These are phyloP conservation scores for Leptosphaerulina australis DNA, from an alignment of 2,329 filamentous ascomycete species.

Conservation along the genomic window DNA sequence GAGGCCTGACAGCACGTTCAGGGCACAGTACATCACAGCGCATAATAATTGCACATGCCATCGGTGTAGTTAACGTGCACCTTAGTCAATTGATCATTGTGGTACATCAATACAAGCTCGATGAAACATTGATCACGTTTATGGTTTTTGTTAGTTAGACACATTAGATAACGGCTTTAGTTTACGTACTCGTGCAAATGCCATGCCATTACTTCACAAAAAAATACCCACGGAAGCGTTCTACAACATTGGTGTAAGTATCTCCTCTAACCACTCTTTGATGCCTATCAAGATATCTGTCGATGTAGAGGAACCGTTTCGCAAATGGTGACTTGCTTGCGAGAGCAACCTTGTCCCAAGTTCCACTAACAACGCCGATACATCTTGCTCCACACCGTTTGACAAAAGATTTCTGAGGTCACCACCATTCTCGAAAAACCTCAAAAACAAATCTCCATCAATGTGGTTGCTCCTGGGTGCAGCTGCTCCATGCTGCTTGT, in stretches of 20 bases:
- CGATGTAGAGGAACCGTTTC: constrained; percentile 6
- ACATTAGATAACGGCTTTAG: no score
- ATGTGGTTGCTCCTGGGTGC: constrained; percentile 44
- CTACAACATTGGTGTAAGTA: constrained; percentile 35
- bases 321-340: constrained; percentile 22
- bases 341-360: constrained; percentile 26
- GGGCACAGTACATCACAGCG: no score
- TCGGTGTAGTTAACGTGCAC: no score
- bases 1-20: no score
- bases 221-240: not conserved
- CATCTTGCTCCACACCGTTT: constrained; percentile 26
- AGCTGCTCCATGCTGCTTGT: constrained; percentile 21
- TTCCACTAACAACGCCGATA: constrained; percentile 33
- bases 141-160: no score
- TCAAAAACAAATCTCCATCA: constrained; percentile 51
- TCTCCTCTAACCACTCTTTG: constrained; percentile 28
- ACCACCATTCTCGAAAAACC: constrained; percentile 37
- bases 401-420: constrained; percentile 25
- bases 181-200: no score
- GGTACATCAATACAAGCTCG: no score
- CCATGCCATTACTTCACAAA: no score
- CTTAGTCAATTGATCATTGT: no score
- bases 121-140: no score
- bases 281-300: constrained; percentile 12
- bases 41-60: no score